These are phyloP conservation scores for Tirmania nivea DNA, from an alignment of 495 filamentous ascomycete species.

Conservation along the genomic window DNA sequence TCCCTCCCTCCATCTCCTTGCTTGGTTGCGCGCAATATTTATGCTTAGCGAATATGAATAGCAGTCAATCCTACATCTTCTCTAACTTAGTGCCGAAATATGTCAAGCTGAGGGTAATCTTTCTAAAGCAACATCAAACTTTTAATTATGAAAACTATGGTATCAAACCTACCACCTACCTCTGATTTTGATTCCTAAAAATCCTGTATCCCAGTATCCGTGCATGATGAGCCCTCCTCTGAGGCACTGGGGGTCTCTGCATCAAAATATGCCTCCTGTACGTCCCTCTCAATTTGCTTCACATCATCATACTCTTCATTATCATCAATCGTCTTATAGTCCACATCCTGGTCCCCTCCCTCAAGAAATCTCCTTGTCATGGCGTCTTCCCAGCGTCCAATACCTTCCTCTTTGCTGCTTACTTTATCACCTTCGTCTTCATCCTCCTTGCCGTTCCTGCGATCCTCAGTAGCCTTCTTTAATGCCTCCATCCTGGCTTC, in stretches of 20 bases:
- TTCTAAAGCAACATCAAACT: too few species aligned
- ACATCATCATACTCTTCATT: constrained; percentile 48
- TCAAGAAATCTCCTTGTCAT: constrained; percentile 49
- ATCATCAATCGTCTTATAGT: constrained; percentile 44
- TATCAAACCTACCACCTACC: too few species aligned
- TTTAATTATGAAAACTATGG: too few species aligned
- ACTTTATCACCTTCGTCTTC: constrained; percentile 35
- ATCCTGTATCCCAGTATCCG: constrained; percentile 54
- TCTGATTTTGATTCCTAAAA: constrained; percentile 24
- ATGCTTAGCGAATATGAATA: too few species aligned
- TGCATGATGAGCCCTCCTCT: constrained; percentile 39
- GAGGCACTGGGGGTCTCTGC: constrained; percentile 9
- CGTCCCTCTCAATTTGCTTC: constrained; percentile 28
- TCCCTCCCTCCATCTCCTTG: background rate
- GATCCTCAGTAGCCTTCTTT: constrained; percentile 4
- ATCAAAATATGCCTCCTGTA: constrained; percentile 46
- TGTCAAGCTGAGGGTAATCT: too few species aligned
- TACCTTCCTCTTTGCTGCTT: constrained; percentile 40
- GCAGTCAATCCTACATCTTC: too few species aligned
- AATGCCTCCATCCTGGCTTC: constrained; percentile 52
- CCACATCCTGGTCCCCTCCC: constrained; percentile 48
- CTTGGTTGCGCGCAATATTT: background rate
- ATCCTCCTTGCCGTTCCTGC: constrained; percentile 25
- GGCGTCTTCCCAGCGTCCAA: constrained; percentile 41
- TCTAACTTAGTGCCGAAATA: too few species aligned